Base-by-base conservation (phyloP, 352 stramenopile species). In the Phytophthora litchii region DNA sequence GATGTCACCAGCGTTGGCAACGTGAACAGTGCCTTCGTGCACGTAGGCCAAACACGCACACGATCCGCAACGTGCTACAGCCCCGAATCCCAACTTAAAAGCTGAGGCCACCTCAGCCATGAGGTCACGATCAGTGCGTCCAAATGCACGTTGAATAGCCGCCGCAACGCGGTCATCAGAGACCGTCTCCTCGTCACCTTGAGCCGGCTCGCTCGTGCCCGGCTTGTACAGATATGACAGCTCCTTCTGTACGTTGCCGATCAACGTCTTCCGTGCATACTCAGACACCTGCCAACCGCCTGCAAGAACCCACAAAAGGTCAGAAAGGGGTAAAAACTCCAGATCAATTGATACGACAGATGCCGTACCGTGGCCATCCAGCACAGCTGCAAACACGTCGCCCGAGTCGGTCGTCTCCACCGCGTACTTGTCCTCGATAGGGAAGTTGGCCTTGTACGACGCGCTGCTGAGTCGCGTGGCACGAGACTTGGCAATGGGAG, bases 271-370 rank as follows among this genome's bases (percentile, higher is more conserved):
- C 27, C 76, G 72, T 10, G 82, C 83, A 43, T 94, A 97, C 60
- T 98, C 92, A 1, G 91, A 91, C 19, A 96, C 91, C 38, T 98
- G 93, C 93, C 93, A 98, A 11, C 93, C 93, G 17, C 84, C 84
- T 93, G 16, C n/a, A 56, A 48, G 5, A 11, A 32, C 17, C 27
- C 19, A 31, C 34, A 17, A 43, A 29, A 21, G 19, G 7, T 37
- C 14, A 43, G 25, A 52, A 31, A 34, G 23, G 25, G 17, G 13
- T 23, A 16, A 20, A 29, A 23, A 19, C 23, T 32, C 21, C 60
- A 43, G 4, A 5, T 54, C 2, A 42, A 54, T 5, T 44, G 40
- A 31, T 31, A 14, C 25, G 50, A 10, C 17, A 20, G 35, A 20
- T 23, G 11, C 20, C 64, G 27, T 45, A 91, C 93, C 92, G 58